phyloP scores from a whole-genome alignment of 176 grass and related monocot species.

The Triticum urartu region DNA sequence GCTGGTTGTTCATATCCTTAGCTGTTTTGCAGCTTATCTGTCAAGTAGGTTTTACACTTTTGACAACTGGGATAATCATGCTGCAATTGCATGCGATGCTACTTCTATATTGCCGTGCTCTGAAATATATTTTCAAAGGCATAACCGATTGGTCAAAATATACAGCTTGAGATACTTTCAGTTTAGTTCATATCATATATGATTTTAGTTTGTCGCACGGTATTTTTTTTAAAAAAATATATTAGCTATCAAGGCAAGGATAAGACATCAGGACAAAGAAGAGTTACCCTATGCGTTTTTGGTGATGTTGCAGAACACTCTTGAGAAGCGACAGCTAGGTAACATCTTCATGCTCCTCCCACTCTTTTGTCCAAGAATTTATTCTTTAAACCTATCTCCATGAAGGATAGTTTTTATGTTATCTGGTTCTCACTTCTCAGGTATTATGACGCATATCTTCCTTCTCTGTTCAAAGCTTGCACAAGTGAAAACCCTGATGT shows the following conservation, averaged over 20 bases:
- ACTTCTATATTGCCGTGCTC: background rate
- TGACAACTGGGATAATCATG: background rate
- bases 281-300: background rate
- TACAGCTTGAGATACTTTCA: no score
- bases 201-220: no score
- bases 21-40: background rate
- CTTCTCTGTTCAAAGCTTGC: constrained; percentile 76
- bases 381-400: background rate
- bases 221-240: no score
- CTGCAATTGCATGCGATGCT: background rate
- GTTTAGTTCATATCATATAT: no score
- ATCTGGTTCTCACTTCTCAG: constrained; percentile 28
- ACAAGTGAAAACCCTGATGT: constrained; percentile 71
- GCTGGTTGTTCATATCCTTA: no score
- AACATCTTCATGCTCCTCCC: constrained; percentile 15
- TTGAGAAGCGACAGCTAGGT: constrained; percentile 65
- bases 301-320: constrained; percentile 80
- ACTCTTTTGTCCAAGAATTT: constrained; percentile 3
- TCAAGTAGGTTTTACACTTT: background rate
- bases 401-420: constrained; percentile 1
- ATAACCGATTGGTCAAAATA: no score
- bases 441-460: constrained; percentile 75
- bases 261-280: constrained; percentile 51
- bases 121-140: background rate
- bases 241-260: constrained; percentile 51